Evolutionary conservation across 1,284 basidiomycete species (phyloP).

Genomic region (Mycena sp.): DNA sequence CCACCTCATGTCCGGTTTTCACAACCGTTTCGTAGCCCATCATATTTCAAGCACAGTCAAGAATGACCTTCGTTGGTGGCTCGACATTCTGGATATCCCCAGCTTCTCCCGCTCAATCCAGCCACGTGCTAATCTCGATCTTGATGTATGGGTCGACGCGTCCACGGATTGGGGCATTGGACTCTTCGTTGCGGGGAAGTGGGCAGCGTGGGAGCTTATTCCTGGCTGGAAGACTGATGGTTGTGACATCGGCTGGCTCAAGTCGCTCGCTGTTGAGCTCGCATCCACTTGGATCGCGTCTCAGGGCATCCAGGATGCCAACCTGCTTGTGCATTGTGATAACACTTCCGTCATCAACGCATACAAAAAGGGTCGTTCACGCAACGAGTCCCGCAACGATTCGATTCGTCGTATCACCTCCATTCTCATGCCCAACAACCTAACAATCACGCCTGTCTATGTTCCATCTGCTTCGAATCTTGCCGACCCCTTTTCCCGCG

Average conservation of each 20-base stretch:
- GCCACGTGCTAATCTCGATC: constrained; percentile 31
- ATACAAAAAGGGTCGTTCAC: constrained; percentile 41
- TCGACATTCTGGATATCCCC: constrained; percentile 14
- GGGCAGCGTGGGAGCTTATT: constrained; percentile 18
- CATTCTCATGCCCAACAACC: constrained; percentile 34
- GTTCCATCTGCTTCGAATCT: too few species aligned
- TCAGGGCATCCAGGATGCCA: constrained; percentile 28
- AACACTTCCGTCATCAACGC: constrained; percentile 52
- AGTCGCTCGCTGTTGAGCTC: constrained; percentile 44
- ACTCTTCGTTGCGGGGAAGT: too few species aligned
- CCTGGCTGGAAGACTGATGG: constrained; percentile 39
- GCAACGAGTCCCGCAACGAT: constrained; percentile 45
- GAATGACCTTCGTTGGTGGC: constrained; percentile 48
- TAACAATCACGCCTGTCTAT: constrained; percentile 40
- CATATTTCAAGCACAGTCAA: constrained; percentile 34
- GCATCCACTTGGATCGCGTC: constrained; percentile 21
- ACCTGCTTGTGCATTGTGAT: constrained; percentile 45
- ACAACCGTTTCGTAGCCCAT: constrained; percentile 22
- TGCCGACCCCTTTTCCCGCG: too few species aligned
- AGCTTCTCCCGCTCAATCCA: constrained; percentile 26
- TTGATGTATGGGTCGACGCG: constrained; percentile 21
- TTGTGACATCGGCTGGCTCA: constrained; percentile 49
- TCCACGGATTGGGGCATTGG: constrained; percentile 10
- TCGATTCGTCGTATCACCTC: constrained; percentile 39
- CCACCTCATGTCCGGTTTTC: constrained; percentile 32